Conservation (phyloP, 192 early-diverging fungal genomes). For the Cladochytrium replicatum region DNA sequence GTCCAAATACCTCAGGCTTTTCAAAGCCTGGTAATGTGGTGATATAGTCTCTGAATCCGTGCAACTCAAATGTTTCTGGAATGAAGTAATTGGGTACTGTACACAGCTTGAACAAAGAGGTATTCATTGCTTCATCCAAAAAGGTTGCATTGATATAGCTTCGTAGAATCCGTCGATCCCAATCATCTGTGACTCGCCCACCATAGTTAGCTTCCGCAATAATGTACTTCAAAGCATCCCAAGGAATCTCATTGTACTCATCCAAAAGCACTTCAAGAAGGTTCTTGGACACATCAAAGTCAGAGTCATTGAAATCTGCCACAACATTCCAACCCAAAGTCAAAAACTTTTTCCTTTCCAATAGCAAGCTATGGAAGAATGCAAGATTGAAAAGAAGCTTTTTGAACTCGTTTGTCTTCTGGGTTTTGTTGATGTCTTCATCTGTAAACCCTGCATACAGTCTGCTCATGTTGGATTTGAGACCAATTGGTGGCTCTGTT, state of each 20-base stretch:
- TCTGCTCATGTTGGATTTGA: constrained; percentile 44
- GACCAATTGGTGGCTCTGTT: constrained; percentile 51
- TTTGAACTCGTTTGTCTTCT: constrained; percentile 37
- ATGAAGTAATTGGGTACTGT: constrained; percentile 39
- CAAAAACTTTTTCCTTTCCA: constrained; percentile 54
- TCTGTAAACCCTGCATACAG: constrained; percentile 38
- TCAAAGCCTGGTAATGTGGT: constrained; percentile 38
- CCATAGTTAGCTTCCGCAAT: constrained; percentile 59
- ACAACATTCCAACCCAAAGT: constrained; percentile 54
- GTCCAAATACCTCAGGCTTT: constrained; percentile 56
- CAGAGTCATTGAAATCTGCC: constrained; percentile 54
- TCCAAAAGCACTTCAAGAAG: constrained; percentile 44
- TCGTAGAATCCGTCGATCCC: constrained; percentile 46
- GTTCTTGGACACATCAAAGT: constrained; percentile 55
- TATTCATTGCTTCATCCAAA: constrained; percentile 41
- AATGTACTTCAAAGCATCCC: constrained; percentile 55
- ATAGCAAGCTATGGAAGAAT: constrained; percentile 49
- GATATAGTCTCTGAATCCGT: constrained; percentile 39
- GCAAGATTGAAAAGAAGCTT: constrained; percentile 46
- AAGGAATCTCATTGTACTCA: constrained; percentile 46
- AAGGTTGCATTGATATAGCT: constrained; percentile 51
- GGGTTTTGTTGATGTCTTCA: constrained; percentile 33
- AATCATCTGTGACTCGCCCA: constrained; percentile 51
- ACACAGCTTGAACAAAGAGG: constrained; percentile 39
- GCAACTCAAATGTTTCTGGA: constrained; percentile 35